Percentiles rank a stretch among this genome's conserved stretches.
These are phyloP conservation scores for Brassica rapa DNA, from an alignment of 345 rosid genomes.

Conservation along the genomic window DNA sequence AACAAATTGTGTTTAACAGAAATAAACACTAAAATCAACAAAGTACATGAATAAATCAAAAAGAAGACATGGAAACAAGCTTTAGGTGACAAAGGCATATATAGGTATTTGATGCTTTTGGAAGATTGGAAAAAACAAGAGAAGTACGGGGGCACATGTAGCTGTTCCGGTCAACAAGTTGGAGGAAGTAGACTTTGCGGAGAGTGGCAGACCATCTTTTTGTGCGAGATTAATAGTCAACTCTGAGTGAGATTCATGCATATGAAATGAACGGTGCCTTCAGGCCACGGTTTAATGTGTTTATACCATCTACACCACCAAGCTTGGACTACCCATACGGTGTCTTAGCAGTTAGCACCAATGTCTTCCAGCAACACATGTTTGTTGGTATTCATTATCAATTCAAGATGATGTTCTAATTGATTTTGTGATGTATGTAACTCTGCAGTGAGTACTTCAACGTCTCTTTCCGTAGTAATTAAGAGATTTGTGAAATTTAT, in stretches of 20 bases:
- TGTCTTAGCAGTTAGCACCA: background rate
- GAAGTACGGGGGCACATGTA: background rate
- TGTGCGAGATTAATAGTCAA: background rate
- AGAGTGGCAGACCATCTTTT: slow-evolving; percentile 1
- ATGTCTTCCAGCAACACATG: background rate
- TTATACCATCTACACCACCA: slow-evolving; percentile 6
- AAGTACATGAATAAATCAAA: background rate
- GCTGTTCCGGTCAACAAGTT: slow-evolving; percentile 23
- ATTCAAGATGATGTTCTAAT: background rate
- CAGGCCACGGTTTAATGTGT: background rate
- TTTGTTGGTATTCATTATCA: background rate
- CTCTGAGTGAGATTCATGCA: slow-evolving; percentile 8
- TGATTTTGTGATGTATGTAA: background rate
- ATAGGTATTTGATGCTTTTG: background rate
- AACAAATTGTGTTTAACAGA: background rate
- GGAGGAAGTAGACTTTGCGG: slow-evolving; percentile 2
- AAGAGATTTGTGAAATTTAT: background rate
- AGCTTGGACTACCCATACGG: background rate
- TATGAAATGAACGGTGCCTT: background rate
- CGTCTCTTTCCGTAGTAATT: background rate
- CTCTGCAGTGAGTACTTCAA: background rate
- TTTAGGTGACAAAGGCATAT: slow-evolving; percentile 1
- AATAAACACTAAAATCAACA: background rate
- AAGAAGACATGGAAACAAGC: background rate
- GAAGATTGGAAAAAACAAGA: slow-evolving; percentile 7